These are phyloP conservation scores for Eremothecium cymbalariae DNA, from an alignment of 1,139 yeast genomes.

Conservation along the genomic window DNA sequence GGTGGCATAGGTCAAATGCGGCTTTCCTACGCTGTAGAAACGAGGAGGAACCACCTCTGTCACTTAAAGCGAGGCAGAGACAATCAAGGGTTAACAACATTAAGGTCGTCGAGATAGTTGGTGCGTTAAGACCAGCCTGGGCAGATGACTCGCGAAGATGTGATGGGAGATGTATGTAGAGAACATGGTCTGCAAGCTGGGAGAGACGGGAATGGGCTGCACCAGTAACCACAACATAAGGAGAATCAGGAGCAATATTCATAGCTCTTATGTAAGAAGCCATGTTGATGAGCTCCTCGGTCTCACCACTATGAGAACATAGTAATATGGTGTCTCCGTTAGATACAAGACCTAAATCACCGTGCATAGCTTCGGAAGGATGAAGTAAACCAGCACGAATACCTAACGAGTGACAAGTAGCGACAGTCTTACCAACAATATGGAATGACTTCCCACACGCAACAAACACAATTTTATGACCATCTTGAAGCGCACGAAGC, in stretches of 20 bases:
- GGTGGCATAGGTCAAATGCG: slow-evolving; percentile 65
- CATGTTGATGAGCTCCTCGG: slow-evolving; percentile 55
- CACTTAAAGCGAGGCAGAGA: slow-evolving; percentile 60
- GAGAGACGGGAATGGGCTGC: slow-evolving; percentile 13
- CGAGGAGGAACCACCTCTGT: slow-evolving; percentile 37
- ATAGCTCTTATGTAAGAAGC: slow-evolving; percentile 10
- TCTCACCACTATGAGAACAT: slow-evolving; percentile 72
- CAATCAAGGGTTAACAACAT: slow-evolving; percentile 75
- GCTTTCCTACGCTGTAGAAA: slow-evolving; percentile 40
- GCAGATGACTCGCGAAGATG: slow-evolving; percentile 54
- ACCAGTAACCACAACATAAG: slow-evolving; percentile 15
- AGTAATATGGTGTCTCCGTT: slow-evolving; percentile 50
- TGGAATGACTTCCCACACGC: slow-evolving; percentile 84
- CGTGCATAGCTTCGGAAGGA: slow-evolving; percentile 85
- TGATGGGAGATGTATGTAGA: slow-evolving; percentile 15
- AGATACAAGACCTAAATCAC: slow-evolving; percentile 69
- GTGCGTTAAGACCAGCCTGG: slow-evolving; percentile 81
- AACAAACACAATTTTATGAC: slow-evolving; percentile 52
- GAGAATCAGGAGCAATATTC: slow-evolving; percentile 29
- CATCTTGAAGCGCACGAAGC: slow-evolving; percentile 4
- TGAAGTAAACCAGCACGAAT: slow-evolving; percentile 62
- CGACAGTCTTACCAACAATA: slow-evolving; percentile 69
- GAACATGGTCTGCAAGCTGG: slow-evolving; percentile 11
- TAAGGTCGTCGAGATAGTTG: slow-evolving; percentile 76
- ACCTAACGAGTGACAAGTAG: slow-evolving; percentile 74